Evolutionary conservation across 441 rosid genomes (phyloP), one percentile per base, ranked within the genome.

Genomic region (Geranium incanum): DNA sequence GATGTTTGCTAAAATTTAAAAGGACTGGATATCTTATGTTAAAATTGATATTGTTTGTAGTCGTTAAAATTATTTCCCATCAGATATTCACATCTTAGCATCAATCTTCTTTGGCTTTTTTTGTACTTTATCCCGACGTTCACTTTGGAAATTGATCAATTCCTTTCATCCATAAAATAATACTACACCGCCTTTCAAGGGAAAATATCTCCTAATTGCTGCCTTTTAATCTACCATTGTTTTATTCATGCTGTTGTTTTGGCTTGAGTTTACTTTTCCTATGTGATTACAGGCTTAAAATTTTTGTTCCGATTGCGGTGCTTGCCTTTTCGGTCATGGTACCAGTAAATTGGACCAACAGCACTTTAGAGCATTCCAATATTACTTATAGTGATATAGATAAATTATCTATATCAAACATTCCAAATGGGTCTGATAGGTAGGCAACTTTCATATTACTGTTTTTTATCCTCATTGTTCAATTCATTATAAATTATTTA

Each of bases 371-470:
- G 43, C 28, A 71, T 12, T 48, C 65, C 18, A 86, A 87, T 69
- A 89, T 95, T 39, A 95, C 97, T 76, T 74, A 92, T 4, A 92
- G 95, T 68, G 83, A 87, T 70, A 88, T 95, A 52, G 99, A 95
- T 82, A 89, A 86, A 82, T 95, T 95, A 62, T 87, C 99, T 0
- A 84, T 95, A 68, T 92, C 99, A 55, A 95, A 95, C 73, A 70
- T 95, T 69, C 95, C 96, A 5, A 70, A 5, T 39, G 5, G 1
- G 57, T 95, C 99, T 21, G 23, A 79, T 6, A 86, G 98, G 99
- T 92, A 67, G 18, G 77, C n/a, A 15, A 43, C 18, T 37, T 63
- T 50, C 36, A 19, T 52, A 4, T 18, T 59, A 5, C 33, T 19
- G 6, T 59, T 36, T 18, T 21, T 67, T 33, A 33, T 52, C 57